Conservation (phyloP, 805 yeast species). For the Pichia heedii region DNA sequence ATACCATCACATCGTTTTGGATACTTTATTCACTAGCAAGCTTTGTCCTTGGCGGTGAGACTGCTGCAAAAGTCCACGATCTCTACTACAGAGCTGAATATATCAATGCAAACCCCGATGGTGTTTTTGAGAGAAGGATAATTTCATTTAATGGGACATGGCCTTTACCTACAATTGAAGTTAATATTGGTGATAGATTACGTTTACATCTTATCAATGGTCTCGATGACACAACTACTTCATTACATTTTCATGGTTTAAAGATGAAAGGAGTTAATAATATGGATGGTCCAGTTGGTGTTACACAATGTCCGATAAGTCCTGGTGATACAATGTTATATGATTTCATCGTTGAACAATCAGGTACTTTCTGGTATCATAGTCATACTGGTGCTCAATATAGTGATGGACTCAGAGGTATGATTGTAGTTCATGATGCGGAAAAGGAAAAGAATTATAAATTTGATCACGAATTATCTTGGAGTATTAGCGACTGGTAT, state of each 20-base stretch:
- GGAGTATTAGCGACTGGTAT: constrained; percentile 57
- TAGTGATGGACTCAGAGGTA: constrained; percentile 68
- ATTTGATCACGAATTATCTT: constrained; percentile 52
- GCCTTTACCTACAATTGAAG: constrained; percentile 67
- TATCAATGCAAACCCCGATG: constrained; percentile 62
- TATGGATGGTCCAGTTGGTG: constrained; percentile 77
- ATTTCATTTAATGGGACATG: constrained; percentile 62
- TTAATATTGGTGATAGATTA: constrained; percentile 55
- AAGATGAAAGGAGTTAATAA: constrained; percentile 50
- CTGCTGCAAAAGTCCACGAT: constrained; percentile 35
- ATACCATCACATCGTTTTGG: neutral
- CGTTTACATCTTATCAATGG: constrained; percentile 55
- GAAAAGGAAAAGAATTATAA: constrained; percentile 38
- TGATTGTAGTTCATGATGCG: constrained; percentile 54
- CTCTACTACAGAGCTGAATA: constrained; percentile 51
- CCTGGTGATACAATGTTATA: constrained; percentile 59
- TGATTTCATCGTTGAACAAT: constrained; percentile 65
- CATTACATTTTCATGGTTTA: constrained; percentile 75
- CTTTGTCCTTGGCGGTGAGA: neutral
- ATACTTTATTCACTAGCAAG: neutral
- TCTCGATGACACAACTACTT: constrained; percentile 38
- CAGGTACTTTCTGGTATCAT: constrained; percentile 81
- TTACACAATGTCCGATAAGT: constrained; percentile 72
- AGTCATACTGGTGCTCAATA: constrained; percentile 72
- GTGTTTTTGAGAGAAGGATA: constrained; percentile 42